Conservation (phyloP, 441 rosid genomes). For the Euphorbia corollata region DNA sequence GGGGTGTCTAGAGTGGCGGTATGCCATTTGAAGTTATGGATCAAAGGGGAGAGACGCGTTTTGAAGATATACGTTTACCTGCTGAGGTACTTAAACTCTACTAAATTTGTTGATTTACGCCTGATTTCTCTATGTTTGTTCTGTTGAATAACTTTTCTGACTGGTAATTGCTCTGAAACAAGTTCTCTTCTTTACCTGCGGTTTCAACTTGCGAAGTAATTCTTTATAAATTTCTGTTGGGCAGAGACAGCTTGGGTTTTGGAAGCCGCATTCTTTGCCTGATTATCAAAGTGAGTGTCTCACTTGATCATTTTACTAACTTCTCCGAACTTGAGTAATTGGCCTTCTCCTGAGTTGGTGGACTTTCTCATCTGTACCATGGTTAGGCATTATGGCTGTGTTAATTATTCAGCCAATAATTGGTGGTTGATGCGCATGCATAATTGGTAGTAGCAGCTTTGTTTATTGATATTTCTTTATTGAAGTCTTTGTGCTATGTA, state of each 20-base stretch:
- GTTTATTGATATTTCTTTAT: neutral
- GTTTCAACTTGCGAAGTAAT: constrained; percentile 17
- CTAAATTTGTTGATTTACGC: neutral
- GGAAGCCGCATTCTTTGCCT: constrained; percentile 42
- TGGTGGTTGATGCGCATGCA: neutral
- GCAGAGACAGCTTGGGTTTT: constrained; percentile 67
- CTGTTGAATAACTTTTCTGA: neutral
- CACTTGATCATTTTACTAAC: constrained; percentile 11
- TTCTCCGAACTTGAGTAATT: constrained; percentile 8
- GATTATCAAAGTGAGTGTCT: constrained; percentile 52
- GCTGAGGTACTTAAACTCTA: constrained; percentile 43
- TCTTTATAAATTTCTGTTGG: constrained; percentile 25
- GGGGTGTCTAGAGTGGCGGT: constrained; percentile 19
- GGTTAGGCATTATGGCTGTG: neutral
- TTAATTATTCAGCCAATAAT: neutral
- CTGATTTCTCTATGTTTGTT: constrained; percentile 3
- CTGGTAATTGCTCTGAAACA: no score
- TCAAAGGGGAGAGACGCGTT: constrained; percentile 44
- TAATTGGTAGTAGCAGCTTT: neutral
- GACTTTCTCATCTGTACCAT: no score
- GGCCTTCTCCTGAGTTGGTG: no score
- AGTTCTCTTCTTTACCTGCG: constrained; percentile 14
- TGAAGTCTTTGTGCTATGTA: neutral
- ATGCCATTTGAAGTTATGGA: constrained; percentile 68
- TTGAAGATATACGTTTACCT: constrained; percentile 39